Evolutionary conservation across 495 filamentous ascomycete genomes (phyloP).

Genomic region (Astrothelium macrocarpum): DNA sequence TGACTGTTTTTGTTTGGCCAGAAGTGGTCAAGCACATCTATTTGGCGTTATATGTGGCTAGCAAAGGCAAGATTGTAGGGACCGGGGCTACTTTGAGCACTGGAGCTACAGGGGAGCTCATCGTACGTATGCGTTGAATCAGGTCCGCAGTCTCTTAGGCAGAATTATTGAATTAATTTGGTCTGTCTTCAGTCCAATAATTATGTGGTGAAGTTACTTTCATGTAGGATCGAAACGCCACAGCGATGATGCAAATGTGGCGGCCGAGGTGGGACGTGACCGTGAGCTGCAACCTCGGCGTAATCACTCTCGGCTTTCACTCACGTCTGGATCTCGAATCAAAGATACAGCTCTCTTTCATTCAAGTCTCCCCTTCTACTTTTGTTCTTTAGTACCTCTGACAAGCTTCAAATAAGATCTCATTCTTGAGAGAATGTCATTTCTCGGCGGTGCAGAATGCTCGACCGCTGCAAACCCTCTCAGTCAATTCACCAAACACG

Average conservation of each 20-base stretch:
- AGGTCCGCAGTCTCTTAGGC: neutral
- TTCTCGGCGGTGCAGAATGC: slow-evolving; percentile 91
- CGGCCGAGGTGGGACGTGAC: neutral
- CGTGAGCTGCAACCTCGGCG: neutral
- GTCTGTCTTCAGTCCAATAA: too few species aligned
- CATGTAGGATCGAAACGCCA: too few species aligned
- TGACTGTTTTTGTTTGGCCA: slow-evolving; percentile 24
- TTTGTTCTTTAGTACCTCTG: neutral
- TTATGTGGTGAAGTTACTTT: too few species aligned
- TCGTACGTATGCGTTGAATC: slow-evolving; percentile 18
- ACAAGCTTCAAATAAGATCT: neutral
- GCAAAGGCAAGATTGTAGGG: slow-evolving; percentile 16
- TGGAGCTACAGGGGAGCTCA: slow-evolving; percentile 15
- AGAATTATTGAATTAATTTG: too few species aligned
- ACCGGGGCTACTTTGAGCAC: slow-evolving; percentile 16
- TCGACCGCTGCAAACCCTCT: slow-evolving; percentile 94
- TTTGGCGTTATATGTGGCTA: slow-evolving; percentile 20
- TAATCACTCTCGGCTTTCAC: neutral
- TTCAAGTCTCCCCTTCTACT: neutral
- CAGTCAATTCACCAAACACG: slow-evolving; percentile 91
- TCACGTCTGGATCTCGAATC: too few species aligned
- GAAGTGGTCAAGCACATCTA: slow-evolving; percentile 24
- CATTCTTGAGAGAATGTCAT: slow-evolving; percentile 46
- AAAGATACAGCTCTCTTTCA: too few species aligned
- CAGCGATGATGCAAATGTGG: neutral